Evolutionary conservation across 202 grass and related monocot genomes (phyloP).

Genomic region (Eragrostis tef): DNA sequence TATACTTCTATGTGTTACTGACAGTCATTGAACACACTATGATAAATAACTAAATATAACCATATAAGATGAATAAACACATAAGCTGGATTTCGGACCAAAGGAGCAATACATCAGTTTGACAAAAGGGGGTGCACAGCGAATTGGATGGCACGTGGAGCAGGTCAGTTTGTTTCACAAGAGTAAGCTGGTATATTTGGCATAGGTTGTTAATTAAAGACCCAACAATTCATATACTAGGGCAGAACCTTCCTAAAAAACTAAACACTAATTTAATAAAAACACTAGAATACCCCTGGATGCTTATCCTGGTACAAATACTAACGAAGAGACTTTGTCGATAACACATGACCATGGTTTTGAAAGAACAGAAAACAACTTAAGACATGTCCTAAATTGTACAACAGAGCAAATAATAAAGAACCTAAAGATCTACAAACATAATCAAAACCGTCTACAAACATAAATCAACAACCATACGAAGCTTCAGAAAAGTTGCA

Average conservation of each 20-base stretch:
- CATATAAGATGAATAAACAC: not conserved
- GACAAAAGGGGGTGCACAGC: not conserved
- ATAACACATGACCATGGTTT: not conserved
- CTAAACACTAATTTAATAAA: not conserved
- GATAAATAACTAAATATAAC: not conserved
- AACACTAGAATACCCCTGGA: conserved; percentile 13
- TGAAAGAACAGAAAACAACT: not conserved
- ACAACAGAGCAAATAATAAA: conserved; percentile 8
- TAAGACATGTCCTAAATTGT: not conserved
- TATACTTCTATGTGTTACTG: not conserved
- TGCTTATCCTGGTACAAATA: conserved; percentile 8
- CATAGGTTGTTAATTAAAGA: conserved; percentile 3
- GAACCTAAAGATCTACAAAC: conserved; percentile 27
- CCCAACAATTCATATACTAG: conserved; percentile 25
- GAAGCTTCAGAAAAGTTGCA: not conserved
- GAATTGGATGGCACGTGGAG: conserved; percentile 17
- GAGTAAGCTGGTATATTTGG: not conserved
- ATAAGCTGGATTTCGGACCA: not conserved
- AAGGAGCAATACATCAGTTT: not conserved
- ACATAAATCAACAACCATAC: not conserved
- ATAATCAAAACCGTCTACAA: not conserved
- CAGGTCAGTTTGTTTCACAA: not conserved
- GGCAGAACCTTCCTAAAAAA: conserved; percentile 18
- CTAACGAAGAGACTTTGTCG: not conserved
- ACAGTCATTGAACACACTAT: not conserved